Base-by-base conservation (phyloP, 495 filamentous ascomycete genomes). In the Aspergillus wentii region DNA sequence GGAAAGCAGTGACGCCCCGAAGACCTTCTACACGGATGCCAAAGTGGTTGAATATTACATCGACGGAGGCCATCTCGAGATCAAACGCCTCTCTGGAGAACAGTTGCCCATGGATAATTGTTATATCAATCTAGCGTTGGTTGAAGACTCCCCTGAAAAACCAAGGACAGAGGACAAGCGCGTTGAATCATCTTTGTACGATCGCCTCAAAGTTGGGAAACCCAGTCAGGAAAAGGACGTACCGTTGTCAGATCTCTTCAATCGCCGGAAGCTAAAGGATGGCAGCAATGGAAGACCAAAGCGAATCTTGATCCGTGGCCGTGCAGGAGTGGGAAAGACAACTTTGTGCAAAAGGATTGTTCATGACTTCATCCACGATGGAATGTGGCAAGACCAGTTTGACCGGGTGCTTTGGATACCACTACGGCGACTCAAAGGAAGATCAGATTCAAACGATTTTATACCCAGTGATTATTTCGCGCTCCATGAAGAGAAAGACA, bases 301-400 rank as follows among this genome's bases (percentile, higher is more conserved):
- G 38, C 44, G 64, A 19, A 56, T 71, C 28, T 34, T 68, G 29
- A 68, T 71, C 38, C 51, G 56, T 30, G 66, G 66, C 29, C 61
- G 48, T 9, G 61, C 66, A 4, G 66, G 66, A 20, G 58, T 68
- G 3, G 66, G 66, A 10, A 71, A 71, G 47, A 67, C 64, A 38
- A 69, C 67, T n/a, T 43, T 69, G 11, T 69, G 63, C 52, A 71
- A 71, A 33, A 71, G 64, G 54, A 63, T 62, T 30, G 44, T 68
- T 33, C 23, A 50, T 35, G 43, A 51, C 26, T 44, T 43, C 28
- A 14, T 42, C 4, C 20, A 41, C 22, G n/a, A 19, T n/a, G 14
- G 26, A 10, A 21, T 44, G 16, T 68, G 63, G 64, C 33, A 20
- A 1, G 34, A 52, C 2, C 23, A 48, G 7, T 69, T 64, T 40